These are phyloP conservation scores for Nephelium lappaceum DNA, from an alignment of 345 rosid genomes.

Conservation along the genomic window DNA sequence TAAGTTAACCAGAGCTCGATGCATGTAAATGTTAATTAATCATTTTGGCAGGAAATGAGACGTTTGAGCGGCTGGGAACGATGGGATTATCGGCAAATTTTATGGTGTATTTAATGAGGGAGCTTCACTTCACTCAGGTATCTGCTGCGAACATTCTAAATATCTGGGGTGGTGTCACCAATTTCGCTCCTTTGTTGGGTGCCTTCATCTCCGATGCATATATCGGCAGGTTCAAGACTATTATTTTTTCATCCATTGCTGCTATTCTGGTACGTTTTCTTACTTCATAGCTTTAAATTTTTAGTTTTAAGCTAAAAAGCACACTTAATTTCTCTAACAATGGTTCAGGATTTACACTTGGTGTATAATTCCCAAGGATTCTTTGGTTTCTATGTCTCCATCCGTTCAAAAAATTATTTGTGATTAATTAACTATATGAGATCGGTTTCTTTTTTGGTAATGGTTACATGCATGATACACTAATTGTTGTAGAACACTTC, in stretches of 20 bases:
- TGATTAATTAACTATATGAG: too few relatives aligned
- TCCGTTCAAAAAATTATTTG: too few relatives aligned
- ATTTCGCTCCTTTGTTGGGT: constrained; percentile 65
- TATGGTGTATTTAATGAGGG: constrained; percentile 59
- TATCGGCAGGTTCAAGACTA: constrained; percentile 52
- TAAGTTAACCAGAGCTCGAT: too few relatives aligned
- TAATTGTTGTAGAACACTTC: too few relatives aligned
- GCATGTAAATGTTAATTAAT: too few relatives aligned
- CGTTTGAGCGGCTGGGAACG: constrained; percentile 77
- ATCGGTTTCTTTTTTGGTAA: too few relatives aligned
- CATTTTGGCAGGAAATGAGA: constrained; percentile 56
- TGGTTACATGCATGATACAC: too few relatives aligned
- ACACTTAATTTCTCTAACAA: background rate
- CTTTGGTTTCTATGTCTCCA: too few relatives aligned
- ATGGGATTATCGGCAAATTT: constrained; percentile 59
- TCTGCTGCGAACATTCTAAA: constrained; percentile 54
- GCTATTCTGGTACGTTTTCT: constrained; percentile 53
- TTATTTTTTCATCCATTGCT: constrained; percentile 51
- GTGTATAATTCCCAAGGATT: too few relatives aligned
- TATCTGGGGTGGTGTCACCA: constrained; percentile 66
- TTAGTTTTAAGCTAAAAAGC: too few relatives aligned
- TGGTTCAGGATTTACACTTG: background rate
- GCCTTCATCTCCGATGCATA: constrained; percentile 65
- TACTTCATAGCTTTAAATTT: too few relatives aligned
- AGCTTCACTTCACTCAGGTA: constrained; percentile 65